Conservation (phyloP, 192 early-diverging fungal species). For the Podila verticillata region DNA sequence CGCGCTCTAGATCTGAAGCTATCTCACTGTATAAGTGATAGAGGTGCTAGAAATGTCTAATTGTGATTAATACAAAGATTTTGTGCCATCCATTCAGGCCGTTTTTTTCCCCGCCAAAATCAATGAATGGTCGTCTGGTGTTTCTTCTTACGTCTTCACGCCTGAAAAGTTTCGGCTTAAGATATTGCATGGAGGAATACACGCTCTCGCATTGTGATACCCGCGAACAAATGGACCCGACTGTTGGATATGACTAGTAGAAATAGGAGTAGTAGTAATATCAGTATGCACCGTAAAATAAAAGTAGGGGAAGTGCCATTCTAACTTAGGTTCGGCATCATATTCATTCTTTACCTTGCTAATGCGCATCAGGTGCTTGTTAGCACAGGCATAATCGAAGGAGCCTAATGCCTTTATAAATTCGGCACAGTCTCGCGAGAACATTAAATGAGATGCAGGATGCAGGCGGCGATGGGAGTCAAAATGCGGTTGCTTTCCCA, state of each 20-base stretch:
- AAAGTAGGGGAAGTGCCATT: not conserved
- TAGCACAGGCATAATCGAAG: conserved; percentile 60
- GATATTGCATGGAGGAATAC: conserved; percentile 40
- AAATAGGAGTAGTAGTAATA: not conserved
- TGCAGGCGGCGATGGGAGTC: too few species aligned
- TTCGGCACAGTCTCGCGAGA: conserved; percentile 40
- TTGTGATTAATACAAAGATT: not conserved
- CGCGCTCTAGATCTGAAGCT: conserved; percentile 25
- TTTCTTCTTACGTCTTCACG: conserved; percentile 38
- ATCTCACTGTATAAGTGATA: conserved; percentile 42
- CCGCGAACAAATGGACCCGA: conserved; percentile 37
- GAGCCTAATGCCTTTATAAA: conserved; percentile 56
- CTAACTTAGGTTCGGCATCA: not conserved
- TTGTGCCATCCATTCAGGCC: not conserved
- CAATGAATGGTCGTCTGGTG: not conserved
- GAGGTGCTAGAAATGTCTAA: conserved; percentile 20
- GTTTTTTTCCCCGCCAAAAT: not conserved
- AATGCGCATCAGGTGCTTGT: conserved; percentile 51
- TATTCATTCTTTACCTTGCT: conserved; percentile 35
- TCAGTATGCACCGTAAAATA: not conserved
- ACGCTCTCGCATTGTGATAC: conserved; percentile 37
- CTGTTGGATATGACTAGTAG: conserved; percentile 27
- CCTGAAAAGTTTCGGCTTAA: conserved; percentile 42
- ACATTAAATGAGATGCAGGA: conserved; percentile 10
- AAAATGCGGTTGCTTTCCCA: not conserved